phyloP scores from a whole-genome alignment of 75 land plant species.

The Adiantum capillusveneris region DNA sequence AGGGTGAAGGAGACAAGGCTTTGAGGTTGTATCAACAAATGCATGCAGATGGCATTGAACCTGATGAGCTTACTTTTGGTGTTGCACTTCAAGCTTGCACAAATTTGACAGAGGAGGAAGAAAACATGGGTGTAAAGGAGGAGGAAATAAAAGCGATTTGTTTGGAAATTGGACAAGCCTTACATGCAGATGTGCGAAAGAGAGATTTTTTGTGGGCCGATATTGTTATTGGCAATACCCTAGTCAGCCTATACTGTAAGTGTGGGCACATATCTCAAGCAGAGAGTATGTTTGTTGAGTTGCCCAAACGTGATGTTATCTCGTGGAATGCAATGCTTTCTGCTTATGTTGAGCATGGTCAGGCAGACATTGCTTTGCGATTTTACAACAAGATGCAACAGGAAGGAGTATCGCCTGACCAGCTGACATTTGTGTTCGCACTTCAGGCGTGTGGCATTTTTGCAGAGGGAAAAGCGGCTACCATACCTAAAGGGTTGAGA shows the following conservation, averaged over 20 bases:
- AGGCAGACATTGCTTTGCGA: not conserved
- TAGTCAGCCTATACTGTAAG: constrained; percentile 9
- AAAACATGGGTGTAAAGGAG: not conserved
- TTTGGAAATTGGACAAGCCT: constrained; percentile 1
- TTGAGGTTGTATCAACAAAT: constrained; percentile 1
- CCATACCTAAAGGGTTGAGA: not conserved
- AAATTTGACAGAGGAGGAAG: not conserved
- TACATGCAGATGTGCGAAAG: not conserved
- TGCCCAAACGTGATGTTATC: constrained; percentile 12
- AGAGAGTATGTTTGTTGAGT: constrained; percentile 10
- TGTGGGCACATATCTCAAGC: constrained; percentile 22
- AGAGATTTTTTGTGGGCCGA: not conserved
- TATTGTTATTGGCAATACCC: not conserved
- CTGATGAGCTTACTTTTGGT: not conserved
- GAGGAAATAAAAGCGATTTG: not conserved
- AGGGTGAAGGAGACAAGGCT: constrained; percentile 16
- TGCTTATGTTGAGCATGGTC: constrained; percentile 3
- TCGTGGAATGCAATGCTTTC: constrained; percentile 14
- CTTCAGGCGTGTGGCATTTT: constrained; percentile 27
- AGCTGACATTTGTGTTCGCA: constrained; percentile 33
- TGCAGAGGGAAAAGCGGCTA: not conserved
- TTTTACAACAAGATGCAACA: not conserved
- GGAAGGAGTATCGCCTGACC: constrained; percentile 21
- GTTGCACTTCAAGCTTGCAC: not conserved
- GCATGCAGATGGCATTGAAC: not conserved